Percentiles rank a stretch among this genome's conserved stretches.
Conservation (phyloP, 2,329 filamentous ascomycete species). For the Fusarium buxicola region DNA sequence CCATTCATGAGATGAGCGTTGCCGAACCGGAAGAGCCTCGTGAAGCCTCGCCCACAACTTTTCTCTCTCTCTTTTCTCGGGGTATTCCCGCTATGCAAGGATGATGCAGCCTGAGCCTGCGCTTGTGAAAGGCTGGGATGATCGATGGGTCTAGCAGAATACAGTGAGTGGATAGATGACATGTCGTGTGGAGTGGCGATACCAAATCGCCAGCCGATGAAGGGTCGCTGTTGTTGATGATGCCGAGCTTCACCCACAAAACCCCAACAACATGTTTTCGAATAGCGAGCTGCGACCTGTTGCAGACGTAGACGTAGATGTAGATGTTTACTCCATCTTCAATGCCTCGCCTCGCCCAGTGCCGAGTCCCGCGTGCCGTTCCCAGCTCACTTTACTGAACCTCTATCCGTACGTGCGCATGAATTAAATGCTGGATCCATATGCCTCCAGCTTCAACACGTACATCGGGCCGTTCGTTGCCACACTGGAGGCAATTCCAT, state of each 20-base stretch:
- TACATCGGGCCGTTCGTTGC: not conserved
- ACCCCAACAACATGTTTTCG: not conserved
- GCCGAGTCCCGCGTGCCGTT: slow-evolving; percentile 7
- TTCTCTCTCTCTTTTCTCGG: slow-evolving; percentile 9
- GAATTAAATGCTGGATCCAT: slow-evolving; percentile 1
- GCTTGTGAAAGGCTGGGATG: slow-evolving; percentile 13
- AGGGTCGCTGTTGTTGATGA: slow-evolving; percentile 18
- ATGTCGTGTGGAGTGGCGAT: slow-evolving; percentile 19
- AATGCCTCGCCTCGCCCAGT: slow-evolving; percentile 3
- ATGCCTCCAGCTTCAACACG: not conserved
- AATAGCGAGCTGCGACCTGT: slow-evolving; percentile 18
- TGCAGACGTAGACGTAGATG: not conserved
- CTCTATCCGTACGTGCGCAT: too few relatives aligned
- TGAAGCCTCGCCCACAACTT: slow-evolving; percentile 4
- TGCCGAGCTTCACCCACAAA: slow-evolving; percentile 21
- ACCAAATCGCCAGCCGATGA: slow-evolving; percentile 8
- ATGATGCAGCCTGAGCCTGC: slow-evolving; percentile 16
- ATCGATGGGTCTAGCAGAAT: slow-evolving; percentile 21
- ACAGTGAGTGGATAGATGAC: slow-evolving; percentile 2
- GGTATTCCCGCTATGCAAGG: slow-evolving; percentile 14
- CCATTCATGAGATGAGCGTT: not conserved
- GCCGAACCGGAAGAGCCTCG: not conserved
- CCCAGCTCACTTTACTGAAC: too few relatives aligned
- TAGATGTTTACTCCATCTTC: not conserved
- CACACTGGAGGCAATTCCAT: too few relatives aligned